A percentile compares a stretch with the other conserved stretches of the same genome.
phyloP scores from a whole-genome alignment of 176 grass and related monocot species.

The Aechmea fasciata region DNA sequence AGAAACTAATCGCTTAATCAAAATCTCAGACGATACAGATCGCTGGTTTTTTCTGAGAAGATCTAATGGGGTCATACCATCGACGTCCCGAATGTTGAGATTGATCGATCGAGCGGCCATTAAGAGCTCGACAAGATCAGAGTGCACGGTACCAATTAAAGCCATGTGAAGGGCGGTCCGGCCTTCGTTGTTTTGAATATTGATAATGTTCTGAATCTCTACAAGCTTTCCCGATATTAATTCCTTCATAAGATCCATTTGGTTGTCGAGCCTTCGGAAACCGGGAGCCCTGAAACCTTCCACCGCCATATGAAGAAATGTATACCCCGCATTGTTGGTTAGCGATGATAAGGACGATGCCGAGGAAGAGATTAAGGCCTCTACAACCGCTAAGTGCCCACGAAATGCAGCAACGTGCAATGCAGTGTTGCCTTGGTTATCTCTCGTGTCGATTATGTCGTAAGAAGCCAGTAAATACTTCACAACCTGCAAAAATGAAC shows the following conservation, averaged over 20 bases:
- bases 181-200: constrained; percentile 59
- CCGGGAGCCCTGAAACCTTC: constrained; percentile 84
- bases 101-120: constrained; percentile 51
- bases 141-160: constrained; percentile 50
- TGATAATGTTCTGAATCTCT: constrained; percentile 56
- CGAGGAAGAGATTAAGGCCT: constrained; percentile 45
- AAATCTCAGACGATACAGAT: constrained; percentile 53
- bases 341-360: constrained; percentile 29
- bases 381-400: constrained; percentile 55
- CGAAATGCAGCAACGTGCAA: constrained; percentile 80
- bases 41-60: constrained; percentile 62
- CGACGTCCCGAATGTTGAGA: constrained; percentile 52
- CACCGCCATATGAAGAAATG: constrained; percentile 83
- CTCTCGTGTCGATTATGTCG: constrained; percentile 40
- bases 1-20: constrained; percentile 69
- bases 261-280: constrained; percentile 68
- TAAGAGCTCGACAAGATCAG: constrained; percentile 65
- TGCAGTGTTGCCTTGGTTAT: constrained; percentile 83
- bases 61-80: constrained; percentile 59
- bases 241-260: constrained; percentile 71
- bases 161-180: constrained; percentile 82
- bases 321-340: constrained; percentile 59
- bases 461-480: constrained; percentile 53
- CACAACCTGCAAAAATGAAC: constrained; percentile 42
- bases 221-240: constrained; percentile 30